Conservation (phyloP, 805 yeast genomes). For the Ogataea wickerhamii region DNA sequence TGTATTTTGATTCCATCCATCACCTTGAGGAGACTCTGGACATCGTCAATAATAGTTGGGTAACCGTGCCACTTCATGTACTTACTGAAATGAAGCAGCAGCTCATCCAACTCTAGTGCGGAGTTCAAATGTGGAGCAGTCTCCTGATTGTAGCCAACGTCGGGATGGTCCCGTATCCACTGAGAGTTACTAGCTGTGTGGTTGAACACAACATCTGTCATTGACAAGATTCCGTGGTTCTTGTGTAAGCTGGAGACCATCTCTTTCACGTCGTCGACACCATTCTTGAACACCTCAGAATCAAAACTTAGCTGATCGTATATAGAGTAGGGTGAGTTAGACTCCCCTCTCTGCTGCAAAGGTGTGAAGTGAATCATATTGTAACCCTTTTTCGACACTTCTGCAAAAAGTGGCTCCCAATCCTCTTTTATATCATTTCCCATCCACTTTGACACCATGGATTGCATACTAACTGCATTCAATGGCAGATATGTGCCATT, state of each 20-base stretch:
- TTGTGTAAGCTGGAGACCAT: constrained; percentile 49
- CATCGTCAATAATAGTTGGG: constrained; percentile 51
- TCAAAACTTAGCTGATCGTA: constrained; percentile 82
- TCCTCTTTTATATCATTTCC: constrained; percentile 50
- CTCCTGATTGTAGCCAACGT: constrained; percentile 76
- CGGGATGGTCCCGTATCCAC: constrained; percentile 87
- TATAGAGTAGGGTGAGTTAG: constrained; percentile 91
- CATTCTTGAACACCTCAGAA: constrained; percentile 52
- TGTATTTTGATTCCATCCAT: constrained; percentile 67
- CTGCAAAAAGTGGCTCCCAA: constrained; percentile 67
- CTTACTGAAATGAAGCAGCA: constrained; percentile 62
- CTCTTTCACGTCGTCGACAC: constrained; percentile 48
- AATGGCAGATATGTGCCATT: constrained; percentile 58
- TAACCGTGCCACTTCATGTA: constrained; percentile 54
- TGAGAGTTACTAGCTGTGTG: constrained; percentile 89
- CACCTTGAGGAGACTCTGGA: constrained; percentile 54
- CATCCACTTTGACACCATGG: constrained; percentile 89
- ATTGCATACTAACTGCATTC: constrained; percentile 76
- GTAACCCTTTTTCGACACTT: constrained; percentile 72
- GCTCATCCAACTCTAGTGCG: constrained; percentile 79
- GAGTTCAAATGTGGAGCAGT: constrained; percentile 88
- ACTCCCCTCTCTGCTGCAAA: constrained; percentile 80
- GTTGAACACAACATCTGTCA: constrained; percentile 91
- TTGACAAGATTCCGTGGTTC: constrained; percentile 60
- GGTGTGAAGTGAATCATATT: constrained; percentile 98